Evolutionary conservation across 768 basidiomycete genomes (phyloP), one percentile per base, ranked within the genome.

Genomic region (Tylopilus sp.): DNA sequence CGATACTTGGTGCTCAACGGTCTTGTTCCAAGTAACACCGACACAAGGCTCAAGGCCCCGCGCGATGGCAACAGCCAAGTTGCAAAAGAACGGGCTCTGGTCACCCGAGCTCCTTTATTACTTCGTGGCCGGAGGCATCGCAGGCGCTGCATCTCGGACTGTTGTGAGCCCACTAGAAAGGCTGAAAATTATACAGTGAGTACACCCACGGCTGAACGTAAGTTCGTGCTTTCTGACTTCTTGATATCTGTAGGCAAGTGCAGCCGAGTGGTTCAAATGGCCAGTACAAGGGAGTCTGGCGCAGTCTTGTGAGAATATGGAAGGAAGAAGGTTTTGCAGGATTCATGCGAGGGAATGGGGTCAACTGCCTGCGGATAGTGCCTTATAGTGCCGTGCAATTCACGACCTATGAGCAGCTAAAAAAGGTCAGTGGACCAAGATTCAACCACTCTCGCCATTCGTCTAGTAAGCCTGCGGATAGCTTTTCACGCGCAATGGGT

Each of bases 151-250:
- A 9, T 91, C 88, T 52, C 76, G 95, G 48, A 97, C 95, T 2
- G 90, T 97, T 13, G 95, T 98, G 44, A 87, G 84, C 59, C 95
- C 95, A 10, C 69, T 98, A 13, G 94, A 98, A 62, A 75, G 95
- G 52, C 75, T 98, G 48, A 99, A 99, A 71, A 98, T 99, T 64
- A 97, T 99, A 54, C 86, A 95, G 94, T 95, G 60, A 64, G 90
- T 40, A 6, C 31, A 20, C 49, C 3, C 28, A 36, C 28, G 21
- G 12, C 11, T n/a, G 11, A 20, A 15, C 25, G 44, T 8, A 21
- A n/a, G n/a, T n/a, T 26, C 13, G 50, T 53, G 22, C 30, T 40
- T 26, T 31, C 9, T 55, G 49, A 50, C 2, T 42, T 45, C 31
- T 33, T 47, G 40, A 54, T 42, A 46, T 57, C 44, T 40, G 28